These are phyloP conservation scores for Saprolegnia parasitica DNA, from an alignment of 352 stramenopile genomes.

Conservation along the genomic window DNA sequence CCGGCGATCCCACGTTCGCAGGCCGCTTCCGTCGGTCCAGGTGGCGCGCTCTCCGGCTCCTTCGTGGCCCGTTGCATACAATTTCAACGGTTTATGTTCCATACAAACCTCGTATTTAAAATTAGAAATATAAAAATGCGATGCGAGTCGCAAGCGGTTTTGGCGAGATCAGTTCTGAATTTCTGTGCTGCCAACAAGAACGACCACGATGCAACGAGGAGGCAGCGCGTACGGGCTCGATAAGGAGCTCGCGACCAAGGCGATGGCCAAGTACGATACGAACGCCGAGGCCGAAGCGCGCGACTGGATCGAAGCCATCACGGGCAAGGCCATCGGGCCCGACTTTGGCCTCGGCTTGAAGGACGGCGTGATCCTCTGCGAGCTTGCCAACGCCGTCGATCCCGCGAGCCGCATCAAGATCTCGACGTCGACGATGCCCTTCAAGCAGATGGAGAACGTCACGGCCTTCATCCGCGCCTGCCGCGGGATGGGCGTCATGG, in stretches of 20 bases:
- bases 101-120: background rate
- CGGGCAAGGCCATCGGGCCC: slow-evolving; percentile 59
- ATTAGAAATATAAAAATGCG: background rate
- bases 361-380: slow-evolving; percentile 78
- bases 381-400: slow-evolving; percentile 78
- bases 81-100: too few species aligned
- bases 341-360: slow-evolving; percentile 77
- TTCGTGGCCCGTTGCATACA: too few species aligned
- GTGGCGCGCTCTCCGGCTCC: background rate
- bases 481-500: slow-evolving; percentile 77
- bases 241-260: slow-evolving; percentile 79
- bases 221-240: slow-evolving; percentile 85
- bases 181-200: background rate
- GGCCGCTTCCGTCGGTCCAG: background rate
- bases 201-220: slow-evolving; percentile 24
- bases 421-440: slow-evolving; percentile 80
- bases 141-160: background rate
- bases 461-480: slow-evolving; percentile 79
- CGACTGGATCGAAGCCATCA: slow-evolving; percentile 82
- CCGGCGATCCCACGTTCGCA: background rate
- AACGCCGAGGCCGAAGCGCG: slow-evolving; percentile 79
- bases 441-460: slow-evolving; percentile 92
- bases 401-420: slow-evolving; percentile 63
- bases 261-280: slow-evolving; percentile 86
- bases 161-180: background rate